Evolutionary conservation across 2,329 filamentous ascomycete genomes (phyloP).

Genomic region (Fusarium nanum): DNA sequence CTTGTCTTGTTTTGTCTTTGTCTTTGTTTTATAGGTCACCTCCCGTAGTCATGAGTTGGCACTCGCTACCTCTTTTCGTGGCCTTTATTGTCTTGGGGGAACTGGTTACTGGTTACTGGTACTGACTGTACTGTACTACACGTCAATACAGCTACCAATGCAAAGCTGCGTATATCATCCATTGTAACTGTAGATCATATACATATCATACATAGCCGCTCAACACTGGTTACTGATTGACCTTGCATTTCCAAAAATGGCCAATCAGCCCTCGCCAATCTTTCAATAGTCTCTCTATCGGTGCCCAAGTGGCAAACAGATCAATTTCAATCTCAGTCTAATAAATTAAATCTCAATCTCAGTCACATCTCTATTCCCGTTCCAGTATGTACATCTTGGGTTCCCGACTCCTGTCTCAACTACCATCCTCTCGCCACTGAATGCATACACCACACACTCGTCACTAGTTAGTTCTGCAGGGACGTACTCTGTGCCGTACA

Average conservation of each 20-base stretch:
- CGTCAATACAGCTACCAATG: neutral
- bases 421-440: neutral
- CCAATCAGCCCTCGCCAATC: conserved; percentile 28
- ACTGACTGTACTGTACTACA: neutral
- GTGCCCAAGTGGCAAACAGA: conserved; percentile 38
- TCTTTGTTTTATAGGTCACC: conserved; percentile 10
- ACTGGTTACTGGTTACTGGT: neutral
- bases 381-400: neutral
- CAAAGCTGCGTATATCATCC: neutral
- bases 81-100: neutral
- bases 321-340: neutral
- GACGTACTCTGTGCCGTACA: neutral
- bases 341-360: neutral
- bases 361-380: neutral
- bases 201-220: neutral
- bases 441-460: neutral
- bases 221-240: conserved; percentile 14
- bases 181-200: neutral
- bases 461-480: neutral
- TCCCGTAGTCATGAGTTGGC: conserved; percentile 20
- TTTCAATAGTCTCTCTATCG: conserved; percentile 23
- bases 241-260: conserved; percentile 3
- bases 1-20: neutral
- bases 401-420: conserved; percentile 1
- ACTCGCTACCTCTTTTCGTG: conserved; percentile 13